Conservation (phyloP, 192 early-diverging fungal species). For the Gaertneriomyces semiglobifer region DNA sequence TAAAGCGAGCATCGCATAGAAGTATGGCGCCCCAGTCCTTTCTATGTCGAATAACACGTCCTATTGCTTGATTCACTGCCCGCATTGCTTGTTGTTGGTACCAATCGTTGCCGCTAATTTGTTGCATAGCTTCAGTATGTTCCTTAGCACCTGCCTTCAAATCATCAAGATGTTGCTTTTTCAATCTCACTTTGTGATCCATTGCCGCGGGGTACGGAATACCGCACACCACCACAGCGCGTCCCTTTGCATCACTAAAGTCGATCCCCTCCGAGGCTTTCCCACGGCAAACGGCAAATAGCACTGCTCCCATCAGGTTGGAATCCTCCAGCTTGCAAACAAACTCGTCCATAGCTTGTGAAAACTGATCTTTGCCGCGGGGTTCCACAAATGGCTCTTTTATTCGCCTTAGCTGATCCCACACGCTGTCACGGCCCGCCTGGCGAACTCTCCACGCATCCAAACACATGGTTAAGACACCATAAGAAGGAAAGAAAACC, state of each 20-base stretch:
- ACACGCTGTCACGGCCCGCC: constrained; percentile 13
- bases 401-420: constrained; percentile 31
- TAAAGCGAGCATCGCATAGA: constrained; percentile 48
- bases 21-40: constrained; percentile 67
- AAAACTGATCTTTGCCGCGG: constrained; percentile 49
- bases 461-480: constrained; percentile 39
- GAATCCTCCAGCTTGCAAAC: constrained; percentile 40
- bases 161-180: constrained; percentile 47
- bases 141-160: background rate
- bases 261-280: constrained; percentile 72
- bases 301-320: constrained; percentile 44
- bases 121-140: background rate
- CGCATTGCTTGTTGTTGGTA: constrained; percentile 61
- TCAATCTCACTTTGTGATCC: constrained; percentile 55
- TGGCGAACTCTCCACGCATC: constrained; percentile 32
- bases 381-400: constrained; percentile 53
- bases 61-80: constrained; percentile 62
- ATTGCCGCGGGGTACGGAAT: constrained; percentile 53
- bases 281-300: constrained; percentile 72
- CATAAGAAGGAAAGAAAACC: constrained; percentile 55
- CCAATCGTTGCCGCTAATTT: constrained; percentile 53
- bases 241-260: constrained; percentile 62
- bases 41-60: constrained; percentile 53
- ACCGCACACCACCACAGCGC: constrained; percentile 64
- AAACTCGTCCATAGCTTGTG: constrained; percentile 41